Conservation (phyloP, 345 rosid genomes). For the Pseudoturritis turrita region DNA sequence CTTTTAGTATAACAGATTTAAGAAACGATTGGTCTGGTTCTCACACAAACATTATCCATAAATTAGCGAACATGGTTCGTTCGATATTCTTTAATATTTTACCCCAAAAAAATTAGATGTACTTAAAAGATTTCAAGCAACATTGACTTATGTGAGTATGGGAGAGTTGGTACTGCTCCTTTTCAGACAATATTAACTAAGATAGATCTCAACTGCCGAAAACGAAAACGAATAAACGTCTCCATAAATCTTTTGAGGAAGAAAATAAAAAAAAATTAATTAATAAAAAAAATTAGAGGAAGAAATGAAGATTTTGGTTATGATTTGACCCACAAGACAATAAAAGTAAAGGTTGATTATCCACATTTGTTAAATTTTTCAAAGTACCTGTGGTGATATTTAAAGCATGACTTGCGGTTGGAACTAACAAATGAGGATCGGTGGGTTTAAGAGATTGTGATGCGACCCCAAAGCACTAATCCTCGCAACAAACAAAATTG, state of each 20-base stretch:
- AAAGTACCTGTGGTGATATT: background rate
- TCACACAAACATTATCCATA: background rate
- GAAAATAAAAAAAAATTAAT: background rate
- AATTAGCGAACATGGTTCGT: background rate
- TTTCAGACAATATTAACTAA: conserved; percentile 4
- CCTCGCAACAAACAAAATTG: background rate
- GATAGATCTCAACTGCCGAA: conserved; percentile 17
- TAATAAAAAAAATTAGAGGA: background rate
- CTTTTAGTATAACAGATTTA: background rate
- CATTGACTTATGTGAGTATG: conserved; percentile 16
- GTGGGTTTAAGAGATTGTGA: conserved; percentile 11
- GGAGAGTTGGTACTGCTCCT: conserved; percentile 25
- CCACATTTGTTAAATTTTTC: background rate
- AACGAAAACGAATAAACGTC: background rate
- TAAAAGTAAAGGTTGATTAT: background rate
- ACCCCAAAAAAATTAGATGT: background rate
- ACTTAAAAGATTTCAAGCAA: background rate
- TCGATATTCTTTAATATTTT: background rate
- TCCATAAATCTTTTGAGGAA: background rate
- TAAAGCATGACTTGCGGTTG: conserved; percentile 19
- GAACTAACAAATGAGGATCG: background rate
- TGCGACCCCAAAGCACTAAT: background rate
- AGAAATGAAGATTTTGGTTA: background rate
- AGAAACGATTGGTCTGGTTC: background rate
- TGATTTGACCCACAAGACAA: background rate